Conservation (phyloP, 2,329 filamentous ascomycete species). For the Ophiostoma himal-ulmi region DNA sequence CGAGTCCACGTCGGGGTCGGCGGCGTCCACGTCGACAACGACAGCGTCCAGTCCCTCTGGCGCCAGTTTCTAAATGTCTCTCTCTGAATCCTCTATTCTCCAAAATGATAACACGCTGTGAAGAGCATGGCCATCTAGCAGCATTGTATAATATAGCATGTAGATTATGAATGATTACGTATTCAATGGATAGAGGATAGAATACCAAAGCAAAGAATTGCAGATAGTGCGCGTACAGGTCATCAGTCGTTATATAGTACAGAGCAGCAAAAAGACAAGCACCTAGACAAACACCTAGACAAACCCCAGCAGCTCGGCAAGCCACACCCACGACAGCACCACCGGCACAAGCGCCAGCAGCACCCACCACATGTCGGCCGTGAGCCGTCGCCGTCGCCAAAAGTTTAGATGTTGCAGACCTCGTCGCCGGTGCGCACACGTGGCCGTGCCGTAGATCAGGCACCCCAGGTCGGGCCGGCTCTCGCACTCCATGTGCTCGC, state of each 20-base stretch:
- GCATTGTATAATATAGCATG: not conserved
- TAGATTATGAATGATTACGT: not conserved
- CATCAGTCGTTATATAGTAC: too few species aligned
- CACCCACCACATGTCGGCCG: constrained; percentile 47
- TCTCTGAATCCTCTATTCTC: too few species aligned
- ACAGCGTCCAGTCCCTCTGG: not conserved
- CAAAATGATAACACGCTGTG: not conserved
- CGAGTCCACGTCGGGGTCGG: not conserved
- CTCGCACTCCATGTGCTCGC: constrained; percentile 58
- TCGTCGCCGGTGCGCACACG: constrained; percentile 41
- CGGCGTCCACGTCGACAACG: not conserved
- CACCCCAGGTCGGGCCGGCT: constrained; percentile 52
- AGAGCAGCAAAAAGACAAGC: not conserved
- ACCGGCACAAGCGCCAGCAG: constrained; percentile 40
- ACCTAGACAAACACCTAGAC: not conserved
- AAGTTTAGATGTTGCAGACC: constrained; percentile 38
- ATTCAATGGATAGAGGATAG: too few species aligned
- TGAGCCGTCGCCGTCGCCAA: constrained; percentile 42
- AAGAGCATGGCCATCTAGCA: not conserved
- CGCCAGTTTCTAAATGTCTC: not conserved
- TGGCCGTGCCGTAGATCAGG: constrained; percentile 46
- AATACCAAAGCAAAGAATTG: too few species aligned
- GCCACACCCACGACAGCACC: constrained; percentile 38
- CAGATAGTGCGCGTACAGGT: too few species aligned
- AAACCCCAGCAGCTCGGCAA: constrained; percentile 27